These are phyloP conservation scores for Apiotrichum mycotoxinovorans DNA, from an alignment of 1,284 basidiomycete genomes.

Conservation along the genomic window DNA sequence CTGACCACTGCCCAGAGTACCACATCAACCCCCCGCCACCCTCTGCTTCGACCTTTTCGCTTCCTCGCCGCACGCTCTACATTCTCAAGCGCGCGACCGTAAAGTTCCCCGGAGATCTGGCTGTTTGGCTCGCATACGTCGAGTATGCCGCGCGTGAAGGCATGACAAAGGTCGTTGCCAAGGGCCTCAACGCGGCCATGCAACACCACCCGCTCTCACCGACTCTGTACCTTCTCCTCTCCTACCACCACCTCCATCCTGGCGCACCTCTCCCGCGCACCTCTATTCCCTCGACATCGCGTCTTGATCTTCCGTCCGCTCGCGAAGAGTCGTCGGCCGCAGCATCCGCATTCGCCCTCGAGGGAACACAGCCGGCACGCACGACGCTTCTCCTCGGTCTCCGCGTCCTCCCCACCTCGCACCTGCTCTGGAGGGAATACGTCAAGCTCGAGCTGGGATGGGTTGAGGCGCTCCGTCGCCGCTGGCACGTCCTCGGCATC, in stretches of 20 bases:
- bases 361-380: conserved; percentile 61
- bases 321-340: conserved; percentile 10
- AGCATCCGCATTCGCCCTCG: conserved; percentile 38
- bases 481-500: conserved; percentile 65
- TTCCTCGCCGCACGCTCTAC: conserved; percentile 76
- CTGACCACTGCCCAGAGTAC: conserved; percentile 29
- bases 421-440: conserved; percentile 80
- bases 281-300: conserved; percentile 35
- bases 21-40: conserved; percentile 53
- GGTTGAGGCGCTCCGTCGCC: conserved; percentile 72
- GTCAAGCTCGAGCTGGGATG: conserved; percentile 88
- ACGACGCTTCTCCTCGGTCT: conserved; percentile 80
- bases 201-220: conserved; percentile 79
- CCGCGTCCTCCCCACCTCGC: conserved; percentile 65
- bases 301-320: conserved; percentile 30
- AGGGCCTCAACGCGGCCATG: conserved; percentile 66
- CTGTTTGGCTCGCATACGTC: conserved; percentile 84
- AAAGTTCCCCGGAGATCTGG: conserved; percentile 83
- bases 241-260: conserved; percentile 74
- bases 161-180: conserved; percentile 72
- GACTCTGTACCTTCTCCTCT: conserved; percentile 78
- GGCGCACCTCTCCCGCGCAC: conserved; percentile 62
- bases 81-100: conserved; percentile 86
- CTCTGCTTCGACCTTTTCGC: conserved; percentile 74
- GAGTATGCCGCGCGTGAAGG: conserved; percentile 74